Conservation (phyloP, 2,329 filamentous ascomycete genomes). For the Trichophaea hybrida region DNA sequence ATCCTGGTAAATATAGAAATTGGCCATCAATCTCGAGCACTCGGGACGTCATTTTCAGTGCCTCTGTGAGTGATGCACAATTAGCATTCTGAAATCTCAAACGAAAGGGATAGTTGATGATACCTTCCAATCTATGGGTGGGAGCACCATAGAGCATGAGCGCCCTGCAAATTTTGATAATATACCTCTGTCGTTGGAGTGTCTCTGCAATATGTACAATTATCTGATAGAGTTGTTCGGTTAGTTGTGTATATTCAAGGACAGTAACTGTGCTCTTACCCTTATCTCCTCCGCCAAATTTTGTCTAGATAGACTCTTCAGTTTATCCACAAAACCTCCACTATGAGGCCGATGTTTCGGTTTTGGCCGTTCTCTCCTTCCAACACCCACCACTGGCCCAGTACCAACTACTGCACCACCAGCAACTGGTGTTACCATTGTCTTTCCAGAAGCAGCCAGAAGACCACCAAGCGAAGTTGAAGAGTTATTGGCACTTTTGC, state of each 20-base stretch:
- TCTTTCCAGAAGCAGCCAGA: conserved; percentile 13
- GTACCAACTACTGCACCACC: conserved; percentile 7
- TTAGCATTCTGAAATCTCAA: neutral
- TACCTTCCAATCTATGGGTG: conserved; percentile 68
- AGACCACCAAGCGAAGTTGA: conserved; percentile 18
- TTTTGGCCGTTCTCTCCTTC: conserved; percentile 8
- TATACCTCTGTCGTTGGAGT: conserved; percentile 64
- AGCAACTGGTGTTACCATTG: conserved; percentile 9
- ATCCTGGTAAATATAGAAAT: conserved; percentile 78
- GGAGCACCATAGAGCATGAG: conserved; percentile 85
- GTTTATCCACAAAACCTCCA: conserved; percentile 15
- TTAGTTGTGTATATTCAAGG: conserved; percentile 5
- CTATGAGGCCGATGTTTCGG: conserved; percentile 14
- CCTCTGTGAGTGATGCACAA: conserved; percentile 37
- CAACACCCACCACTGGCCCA: conserved; percentile 6
- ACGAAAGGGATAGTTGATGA: neutral
- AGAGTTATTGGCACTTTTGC: conserved; percentile 21
- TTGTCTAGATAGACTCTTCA: conserved; percentile 26
- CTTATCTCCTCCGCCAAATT: conserved; percentile 38
- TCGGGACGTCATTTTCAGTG: conserved; percentile 78
- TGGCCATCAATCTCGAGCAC: conserved; percentile 79
- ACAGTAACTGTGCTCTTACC: conserved; percentile 10
- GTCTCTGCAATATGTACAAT: conserved; percentile 52
- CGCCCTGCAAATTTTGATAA: conserved; percentile 69
- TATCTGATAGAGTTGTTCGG: conserved; percentile 32